Evolutionary conservation across 176 grass and related monocot genomes (phyloP), one percentile per base, ranked within the genome.

Genomic region (Musa schizocarpa): DNA sequence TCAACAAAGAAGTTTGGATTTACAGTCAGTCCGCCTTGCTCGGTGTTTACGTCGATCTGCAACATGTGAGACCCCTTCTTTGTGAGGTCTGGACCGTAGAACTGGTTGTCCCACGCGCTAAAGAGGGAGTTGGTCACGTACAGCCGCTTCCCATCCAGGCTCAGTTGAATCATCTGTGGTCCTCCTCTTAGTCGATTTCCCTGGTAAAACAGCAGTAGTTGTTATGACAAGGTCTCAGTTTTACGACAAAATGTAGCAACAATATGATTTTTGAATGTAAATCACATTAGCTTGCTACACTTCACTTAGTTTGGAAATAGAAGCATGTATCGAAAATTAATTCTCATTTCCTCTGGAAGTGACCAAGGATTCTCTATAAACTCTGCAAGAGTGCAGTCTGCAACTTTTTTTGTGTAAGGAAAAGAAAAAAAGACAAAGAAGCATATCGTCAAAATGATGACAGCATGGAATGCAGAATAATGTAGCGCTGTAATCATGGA

Each of bases 51-150:
- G 50, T 98, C 88, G 10, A 98, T 91, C 77, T 98, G 90, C 80
- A 98, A 58, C 73, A 93, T 93, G 70, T 98, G 94, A 20, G 94
- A 93, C 7, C 94, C 90, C 76, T 98, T 98, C 83, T 86, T 90
- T 57, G 86, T 9, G 67, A 98, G 76, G 56, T 93, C 94, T 1
- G 76, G 26, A 13, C 88, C 88, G 55, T 79, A 93, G 80, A 98
- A 98, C 74, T 93, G 94, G 9, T 85, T 73, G 48, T 98, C 90
- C 95, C 95, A 98, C 19, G 50, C 69, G 56, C 95, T 98, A 51
- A 98, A 91, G n/a, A 98, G 90, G 22, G 95, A 98, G 59, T 98
- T 98, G 11, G 95, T 98, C 19, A 93, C 88, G 1, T 94, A 98
- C 4, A 93, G 49, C 68, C 95, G 86, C 82, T 91, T 98, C 52